Evolutionary conservation across 345 rosid species (phyloP).

Genomic region (Rhodamnia rubescens): DNA sequence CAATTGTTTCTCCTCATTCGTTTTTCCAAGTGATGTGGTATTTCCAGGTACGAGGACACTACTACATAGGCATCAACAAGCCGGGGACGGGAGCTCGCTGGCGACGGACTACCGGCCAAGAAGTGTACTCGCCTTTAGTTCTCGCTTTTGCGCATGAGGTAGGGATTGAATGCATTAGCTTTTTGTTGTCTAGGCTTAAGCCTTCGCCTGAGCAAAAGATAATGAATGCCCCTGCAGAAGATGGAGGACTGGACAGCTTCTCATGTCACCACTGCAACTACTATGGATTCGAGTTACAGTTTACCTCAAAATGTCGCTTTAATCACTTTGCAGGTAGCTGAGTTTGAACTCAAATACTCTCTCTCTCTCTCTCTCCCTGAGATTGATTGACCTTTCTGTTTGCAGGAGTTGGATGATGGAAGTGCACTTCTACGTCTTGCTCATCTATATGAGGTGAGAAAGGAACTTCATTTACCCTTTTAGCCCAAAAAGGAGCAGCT

Average conservation of each 20-base stretch:
- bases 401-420: constrained; percentile 50
- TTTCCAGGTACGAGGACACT: constrained; percentile 61
- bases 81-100: constrained; percentile 54
- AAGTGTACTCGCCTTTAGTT: constrained; percentile 64
- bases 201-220: neutral
- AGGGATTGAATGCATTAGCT: neutral
- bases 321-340: constrained; percentile 59
- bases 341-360: neutral
- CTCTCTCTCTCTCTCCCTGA: neutral
- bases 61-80: constrained; percentile 48
- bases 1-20: neutral
- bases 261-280: constrained; percentile 22
- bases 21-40: neutral
- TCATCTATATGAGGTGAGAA: constrained; percentile 63
- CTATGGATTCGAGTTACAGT: constrained; percentile 52
- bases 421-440: constrained; percentile 68
- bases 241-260: constrained; percentile 45
- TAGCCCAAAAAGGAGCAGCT: neutral
- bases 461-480: neutral
- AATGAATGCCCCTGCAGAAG: constrained; percentile 13
- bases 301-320: constrained; percentile 74
- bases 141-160: constrained; percentile 75
- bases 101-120: constrained; percentile 76
- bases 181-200: neutral
- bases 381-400: neutral